These are phyloP conservation scores for Hypoxylon sp. DNA, from an alignment of 2,329 filamentous ascomycete genomes.

Conservation along the genomic window DNA sequence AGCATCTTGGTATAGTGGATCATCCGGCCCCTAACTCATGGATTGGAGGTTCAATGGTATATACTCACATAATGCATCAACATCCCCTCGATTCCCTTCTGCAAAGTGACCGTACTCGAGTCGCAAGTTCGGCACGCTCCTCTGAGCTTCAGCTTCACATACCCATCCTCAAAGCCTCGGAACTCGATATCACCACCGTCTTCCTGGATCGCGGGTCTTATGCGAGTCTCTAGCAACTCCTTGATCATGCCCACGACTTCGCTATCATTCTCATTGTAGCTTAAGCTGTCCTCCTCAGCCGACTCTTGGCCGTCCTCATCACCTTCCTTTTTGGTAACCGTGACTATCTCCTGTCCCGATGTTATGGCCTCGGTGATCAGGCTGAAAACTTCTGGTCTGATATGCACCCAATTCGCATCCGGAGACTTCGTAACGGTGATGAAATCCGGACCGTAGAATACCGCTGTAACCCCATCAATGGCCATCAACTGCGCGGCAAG, in stretches of 20 bases:
- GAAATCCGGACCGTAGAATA: slow-evolving; percentile 96
- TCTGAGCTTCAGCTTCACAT: slow-evolving; percentile 87
- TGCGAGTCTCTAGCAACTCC: slow-evolving; percentile 94
- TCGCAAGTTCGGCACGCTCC: slow-evolving; percentile 97
- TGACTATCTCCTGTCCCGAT: slow-evolving; percentile 85
- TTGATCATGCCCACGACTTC: slow-evolving; percentile 99
- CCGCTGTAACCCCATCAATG: slow-evolving; percentile 92
- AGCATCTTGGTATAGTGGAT: background rate
- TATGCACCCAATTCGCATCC: slow-evolving; percentile 92
- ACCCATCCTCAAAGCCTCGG: slow-evolving; percentile 87
- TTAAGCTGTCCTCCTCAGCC: slow-evolving; percentile 77
- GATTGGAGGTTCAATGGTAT: slow-evolving; percentile 5
- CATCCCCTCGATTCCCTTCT: slow-evolving; percentile 99
- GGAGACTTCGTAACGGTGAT: slow-evolving; percentile 95
- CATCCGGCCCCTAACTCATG: background rate
- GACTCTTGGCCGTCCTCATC: slow-evolving; percentile 57
- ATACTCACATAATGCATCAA: slow-evolving; percentile 90
- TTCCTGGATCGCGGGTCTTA: slow-evolving; percentile 95
- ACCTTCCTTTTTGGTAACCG: slow-evolving; percentile 71
- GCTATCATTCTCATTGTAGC: slow-evolving; percentile 90
- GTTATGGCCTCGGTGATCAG: slow-evolving; percentile 95
- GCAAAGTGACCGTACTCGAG: slow-evolving; percentile 94
- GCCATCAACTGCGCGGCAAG: slow-evolving; percentile 92
- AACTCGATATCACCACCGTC: slow-evolving; percentile 98
- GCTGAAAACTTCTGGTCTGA: slow-evolving; percentile 95